A percentile compares a stretch with the other conserved stretches of the same genome.
These are phyloP conservation scores for Blastobotrys persicus DNA, from an alignment of 1,139 yeast genomes.

Conservation along the genomic window DNA sequence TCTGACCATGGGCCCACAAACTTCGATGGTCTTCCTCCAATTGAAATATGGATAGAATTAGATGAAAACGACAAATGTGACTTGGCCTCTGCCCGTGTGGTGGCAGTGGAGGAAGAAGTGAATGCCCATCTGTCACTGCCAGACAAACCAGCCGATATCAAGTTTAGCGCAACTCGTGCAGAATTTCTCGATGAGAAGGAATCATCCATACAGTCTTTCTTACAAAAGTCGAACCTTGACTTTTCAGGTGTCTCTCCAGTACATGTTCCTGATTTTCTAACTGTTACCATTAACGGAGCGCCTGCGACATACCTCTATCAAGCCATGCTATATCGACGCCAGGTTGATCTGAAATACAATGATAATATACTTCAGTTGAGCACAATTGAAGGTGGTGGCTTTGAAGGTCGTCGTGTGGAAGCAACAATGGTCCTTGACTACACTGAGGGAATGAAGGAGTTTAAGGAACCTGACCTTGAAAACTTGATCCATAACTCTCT, in stretches of 20 bases:
- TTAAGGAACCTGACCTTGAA: slow-evolving; percentile 19
- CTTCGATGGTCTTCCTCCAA: slow-evolving; percentile 46
- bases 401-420: slow-evolving; percentile 54
- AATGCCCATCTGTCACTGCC: slow-evolving; percentile 46
- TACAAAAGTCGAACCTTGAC: slow-evolving; percentile 42
- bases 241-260: slow-evolving; percentile 43
- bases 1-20: slow-evolving; percentile 17
- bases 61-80: slow-evolving; percentile 44
- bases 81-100: slow-evolving; percentile 42
- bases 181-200: slow-evolving; percentile 39
- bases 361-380: slow-evolving; percentile 45
- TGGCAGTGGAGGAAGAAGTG: slow-evolving; percentile 51
- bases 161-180: slow-evolving; percentile 43
- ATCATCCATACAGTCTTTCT: slow-evolving; percentile 38
- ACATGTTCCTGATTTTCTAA: slow-evolving; percentile 42
- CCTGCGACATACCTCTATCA: slow-evolving; percentile 46
- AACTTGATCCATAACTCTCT: slow-evolving; percentile 23
- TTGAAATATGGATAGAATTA: slow-evolving; percentile 54
- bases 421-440: slow-evolving; percentile 46
- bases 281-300: slow-evolving; percentile 40
- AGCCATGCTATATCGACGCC: slow-evolving; percentile 44
- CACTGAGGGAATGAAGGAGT: slow-evolving; percentile 17
- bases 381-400: slow-evolving; percentile 54
- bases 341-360: slow-evolving; percentile 43
- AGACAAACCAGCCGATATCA: slow-evolving; percentile 43